Conservation (phyloP, 257 asterid genomes). For the Nicotiana paniculata region DNA sequence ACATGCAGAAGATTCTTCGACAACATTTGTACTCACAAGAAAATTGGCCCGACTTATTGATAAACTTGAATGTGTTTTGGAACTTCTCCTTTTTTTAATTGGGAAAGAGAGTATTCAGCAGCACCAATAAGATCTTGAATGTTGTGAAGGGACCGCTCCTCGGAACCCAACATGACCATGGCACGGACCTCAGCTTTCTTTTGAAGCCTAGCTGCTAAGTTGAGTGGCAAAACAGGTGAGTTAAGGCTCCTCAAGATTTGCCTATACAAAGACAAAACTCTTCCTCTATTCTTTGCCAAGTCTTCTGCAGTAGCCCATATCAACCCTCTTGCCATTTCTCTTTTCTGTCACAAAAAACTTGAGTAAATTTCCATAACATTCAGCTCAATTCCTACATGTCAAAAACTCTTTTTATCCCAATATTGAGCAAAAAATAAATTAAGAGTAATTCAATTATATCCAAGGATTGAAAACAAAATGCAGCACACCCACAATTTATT, state of each 20-base stretch:
- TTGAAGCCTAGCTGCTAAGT: conserved; percentile 58
- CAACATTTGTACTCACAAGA: neutral
- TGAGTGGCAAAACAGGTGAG: conserved; percentile 72
- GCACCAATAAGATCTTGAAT: conserved; percentile 77
- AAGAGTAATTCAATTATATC: neutral
- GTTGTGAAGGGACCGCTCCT: conserved; percentile 75
- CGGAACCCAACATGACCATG: conserved; percentile 63
- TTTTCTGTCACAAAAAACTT: neutral
- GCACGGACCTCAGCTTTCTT: conserved; percentile 79
- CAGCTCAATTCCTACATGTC: no score
- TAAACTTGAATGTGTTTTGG: conserved; percentile 44
- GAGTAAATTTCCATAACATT: no score
- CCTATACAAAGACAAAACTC: conserved; percentile 59
- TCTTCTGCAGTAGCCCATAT: conserved; percentile 90
- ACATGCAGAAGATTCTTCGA: neutral
- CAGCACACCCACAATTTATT: neutral
- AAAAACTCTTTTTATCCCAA: no score
- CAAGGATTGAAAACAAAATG: neutral
- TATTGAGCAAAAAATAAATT: neutral
- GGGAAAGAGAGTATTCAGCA: conserved; percentile 73
- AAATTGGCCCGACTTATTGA: neutral
- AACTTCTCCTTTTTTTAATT: conserved; percentile 52
- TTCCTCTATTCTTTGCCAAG: conserved; percentile 55
- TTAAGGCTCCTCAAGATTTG: conserved; percentile 74
- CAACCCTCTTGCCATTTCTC: conserved; percentile 59